These are phyloP conservation scores for Sarocladium brachiariae DNA, from an alignment of 2,329 filamentous ascomycete species.

Conservation along the genomic window DNA sequence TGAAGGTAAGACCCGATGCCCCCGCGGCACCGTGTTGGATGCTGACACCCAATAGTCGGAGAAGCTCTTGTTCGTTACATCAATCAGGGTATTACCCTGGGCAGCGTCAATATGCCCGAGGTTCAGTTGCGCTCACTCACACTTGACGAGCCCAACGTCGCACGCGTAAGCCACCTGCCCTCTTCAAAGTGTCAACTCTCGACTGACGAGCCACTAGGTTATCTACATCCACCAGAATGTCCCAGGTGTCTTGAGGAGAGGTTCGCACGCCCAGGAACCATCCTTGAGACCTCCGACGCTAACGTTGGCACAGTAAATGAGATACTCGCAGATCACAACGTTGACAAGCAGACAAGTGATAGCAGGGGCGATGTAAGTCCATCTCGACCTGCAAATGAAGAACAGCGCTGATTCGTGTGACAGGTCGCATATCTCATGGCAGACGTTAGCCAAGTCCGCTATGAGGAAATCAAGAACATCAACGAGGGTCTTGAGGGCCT, in stretches of 20 bases:
- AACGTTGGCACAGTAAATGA: slow-evolving; percentile 61
- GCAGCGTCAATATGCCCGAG: slow-evolving; percentile 96
- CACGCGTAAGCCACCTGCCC: slow-evolving; percentile 50
- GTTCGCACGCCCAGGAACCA: slow-evolving; percentile 31
- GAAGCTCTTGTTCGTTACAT: slow-evolving; percentile 88
- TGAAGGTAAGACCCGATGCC: slow-evolving; percentile 62
- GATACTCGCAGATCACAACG: slow-evolving; percentile 89
- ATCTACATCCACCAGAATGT: slow-evolving; percentile 97
- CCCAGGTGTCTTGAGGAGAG: slow-evolving; percentile 84
- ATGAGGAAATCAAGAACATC: slow-evolving; percentile 76
- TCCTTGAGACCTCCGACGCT: neutral
- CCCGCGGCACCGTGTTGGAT: too few relatives aligned
- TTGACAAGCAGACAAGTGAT: slow-evolving; percentile 98
- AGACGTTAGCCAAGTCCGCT: slow-evolving; percentile 82
- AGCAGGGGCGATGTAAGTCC: slow-evolving; percentile 73
- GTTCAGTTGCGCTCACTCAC: slow-evolving; percentile 85
- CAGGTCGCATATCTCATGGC: slow-evolving; percentile 93
- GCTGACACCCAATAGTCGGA: slow-evolving; percentile 47
- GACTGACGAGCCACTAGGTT: slow-evolving; percentile 44
- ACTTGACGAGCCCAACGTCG: slow-evolving; percentile 80
- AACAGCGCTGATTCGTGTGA: neutral
- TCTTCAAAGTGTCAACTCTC: neutral
- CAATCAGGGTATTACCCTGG: slow-evolving; percentile 86
- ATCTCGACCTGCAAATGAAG: neutral
- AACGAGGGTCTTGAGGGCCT: slow-evolving; percentile 76